These are phyloP conservation scores for Graphilbum sp. DNA, from an alignment of 2,329 filamentous ascomycete species.

Conservation along the genomic window DNA sequence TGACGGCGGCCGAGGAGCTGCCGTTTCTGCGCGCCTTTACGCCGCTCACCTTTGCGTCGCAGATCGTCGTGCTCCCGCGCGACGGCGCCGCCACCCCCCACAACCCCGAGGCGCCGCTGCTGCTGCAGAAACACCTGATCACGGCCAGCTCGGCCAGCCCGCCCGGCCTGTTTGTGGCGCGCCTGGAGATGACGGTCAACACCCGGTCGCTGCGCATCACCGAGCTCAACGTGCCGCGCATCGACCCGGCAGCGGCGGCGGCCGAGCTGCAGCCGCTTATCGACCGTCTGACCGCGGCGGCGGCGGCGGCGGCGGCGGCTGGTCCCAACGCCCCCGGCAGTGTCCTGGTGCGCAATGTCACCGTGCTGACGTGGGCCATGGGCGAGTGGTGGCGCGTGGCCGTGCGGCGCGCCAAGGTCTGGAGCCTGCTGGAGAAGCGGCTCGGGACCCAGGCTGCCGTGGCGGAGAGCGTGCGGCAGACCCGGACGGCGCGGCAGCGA, in stretches of 20 bases:
- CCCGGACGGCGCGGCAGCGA: slow-evolving; percentile 12
- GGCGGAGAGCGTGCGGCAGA: slow-evolving; percentile 12
- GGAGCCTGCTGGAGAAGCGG: slow-evolving; percentile 35
- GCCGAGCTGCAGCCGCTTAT: slow-evolving; percentile 41
- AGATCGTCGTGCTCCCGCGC: slow-evolving; percentile 26
- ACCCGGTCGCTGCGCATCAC: slow-evolving; percentile 33
- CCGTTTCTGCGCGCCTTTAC: slow-evolving; percentile 58
- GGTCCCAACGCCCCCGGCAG: slow-evolving; percentile 19
- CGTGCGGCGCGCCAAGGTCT: slow-evolving; percentile 43
- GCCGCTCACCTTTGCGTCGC: slow-evolving; percentile 44
- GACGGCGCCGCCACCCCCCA: not conserved
- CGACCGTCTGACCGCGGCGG: slow-evolving; percentile 19
- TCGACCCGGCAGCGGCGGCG: slow-evolving; percentile 37
- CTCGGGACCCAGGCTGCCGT: slow-evolving; percentile 22
- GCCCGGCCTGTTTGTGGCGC: slow-evolving; percentile 39
- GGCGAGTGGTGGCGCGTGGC: slow-evolving; percentile 50
- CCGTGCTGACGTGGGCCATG: slow-evolving; percentile 49
- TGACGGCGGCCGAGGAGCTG: slow-evolving; percentile 47
- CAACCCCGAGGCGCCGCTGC: not conserved
- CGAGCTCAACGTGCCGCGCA: slow-evolving; percentile 32
- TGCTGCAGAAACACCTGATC: slow-evolving; percentile 40
- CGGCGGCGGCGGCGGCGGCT: too few relatives aligned
- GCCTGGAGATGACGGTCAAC: slow-evolving; percentile 41
- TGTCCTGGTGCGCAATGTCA: slow-evolving; percentile 38
- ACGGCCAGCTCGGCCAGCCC: slow-evolving; percentile 28